These are phyloP conservation scores for Tolypocladium tropicale DNA, from an alignment of 2,329 filamentous ascomycete species.

Conservation along the genomic window DNA sequence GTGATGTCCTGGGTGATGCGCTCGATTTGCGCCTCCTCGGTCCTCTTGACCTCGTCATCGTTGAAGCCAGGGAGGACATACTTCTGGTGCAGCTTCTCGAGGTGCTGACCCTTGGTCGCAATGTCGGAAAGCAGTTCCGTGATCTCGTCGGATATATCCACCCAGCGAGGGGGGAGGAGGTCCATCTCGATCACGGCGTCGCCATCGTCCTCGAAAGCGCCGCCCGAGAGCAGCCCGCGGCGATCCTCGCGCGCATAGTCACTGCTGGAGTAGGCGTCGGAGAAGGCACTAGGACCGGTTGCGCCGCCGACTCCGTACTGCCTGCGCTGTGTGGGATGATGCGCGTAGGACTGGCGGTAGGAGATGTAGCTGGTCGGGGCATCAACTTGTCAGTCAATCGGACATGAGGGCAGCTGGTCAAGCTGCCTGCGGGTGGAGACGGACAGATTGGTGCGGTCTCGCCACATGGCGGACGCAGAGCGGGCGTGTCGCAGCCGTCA, in stretches of 20 bases:
- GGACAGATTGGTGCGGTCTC: slow-evolving; percentile 97
- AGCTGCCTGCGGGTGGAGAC: slow-evolving; percentile 16
- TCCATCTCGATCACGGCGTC: slow-evolving; percentile 99
- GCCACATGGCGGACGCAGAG: slow-evolving; percentile 74
- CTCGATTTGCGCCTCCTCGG: slow-evolving; percentile 87
- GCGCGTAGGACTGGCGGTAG: slow-evolving; percentile 96
- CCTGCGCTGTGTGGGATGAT: slow-evolving; percentile 81
- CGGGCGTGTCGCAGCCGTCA: slow-evolving; percentile 15
- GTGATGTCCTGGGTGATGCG: slow-evolving; percentile 84
- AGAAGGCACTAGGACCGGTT: slow-evolving; percentile 45
- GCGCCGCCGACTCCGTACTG: slow-evolving; percentile 43
- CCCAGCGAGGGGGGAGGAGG: slow-evolving; percentile 86
- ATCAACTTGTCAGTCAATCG: background rate
- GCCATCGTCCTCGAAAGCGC: slow-evolving; percentile 73
- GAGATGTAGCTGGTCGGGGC: slow-evolving; percentile 69
- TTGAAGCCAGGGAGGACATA: slow-evolving; percentile 95
- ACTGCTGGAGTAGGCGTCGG: slow-evolving; percentile 44
- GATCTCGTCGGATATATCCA: slow-evolving; percentile 90
- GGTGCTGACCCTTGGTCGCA: slow-evolving; percentile 67
- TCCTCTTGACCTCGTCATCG: slow-evolving; percentile 79
- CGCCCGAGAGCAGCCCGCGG: slow-evolving; percentile 74
- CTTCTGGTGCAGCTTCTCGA: slow-evolving; percentile 93
- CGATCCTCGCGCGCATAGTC: slow-evolving; percentile 38
- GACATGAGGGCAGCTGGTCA: background rate
- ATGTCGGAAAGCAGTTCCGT: slow-evolving; percentile 72